These are phyloP conservation scores for Hygrocybe coccinea DNA, from an alignment of 768 basidiomycete species.

Conservation along the genomic window DNA sequence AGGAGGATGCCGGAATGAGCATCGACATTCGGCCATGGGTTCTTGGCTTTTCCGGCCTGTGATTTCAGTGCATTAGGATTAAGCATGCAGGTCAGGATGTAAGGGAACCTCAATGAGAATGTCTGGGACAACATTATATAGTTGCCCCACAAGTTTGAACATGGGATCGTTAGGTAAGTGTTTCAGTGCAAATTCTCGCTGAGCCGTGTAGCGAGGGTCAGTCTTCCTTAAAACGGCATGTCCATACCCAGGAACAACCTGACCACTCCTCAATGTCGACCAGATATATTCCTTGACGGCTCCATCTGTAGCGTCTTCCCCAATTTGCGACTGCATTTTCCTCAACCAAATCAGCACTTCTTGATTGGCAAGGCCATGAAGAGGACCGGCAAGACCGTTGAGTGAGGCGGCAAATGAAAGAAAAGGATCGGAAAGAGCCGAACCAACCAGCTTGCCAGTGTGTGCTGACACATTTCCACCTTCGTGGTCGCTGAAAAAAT, in stretches of 20 bases:
- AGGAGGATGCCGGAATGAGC: slow-evolving; percentile 91
- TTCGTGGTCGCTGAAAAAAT: slow-evolving; percentile 79
- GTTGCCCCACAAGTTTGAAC: slow-evolving; percentile 91
- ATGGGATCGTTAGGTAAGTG: slow-evolving; percentile 82
- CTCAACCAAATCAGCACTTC: slow-evolving; percentile 93
- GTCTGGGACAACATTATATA: slow-evolving; percentile 82
- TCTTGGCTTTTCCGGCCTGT: slow-evolving; percentile 87
- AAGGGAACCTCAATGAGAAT: slow-evolving; percentile 37
- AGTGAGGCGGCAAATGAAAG: slow-evolving; percentile 87
- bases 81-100: slow-evolving; percentile 38
- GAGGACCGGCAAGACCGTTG: slow-evolving; percentile 94
- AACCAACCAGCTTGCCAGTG: slow-evolving; percentile 88
- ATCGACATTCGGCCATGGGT: slow-evolving; percentile 96
- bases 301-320: slow-evolving; percentile 79
- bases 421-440: slow-evolving; percentile 97
- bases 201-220: too few species aligned
- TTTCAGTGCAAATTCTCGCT: slow-evolving; percentile 78
- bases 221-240: too few species aligned
- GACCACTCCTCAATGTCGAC: slow-evolving; percentile 87
- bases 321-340: slow-evolving; percentile 89
- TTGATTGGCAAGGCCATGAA: slow-evolving; percentile 96
- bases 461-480: slow-evolving; percentile 98
- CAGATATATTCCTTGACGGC: slow-evolving; percentile 92
- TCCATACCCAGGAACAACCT: slow-evolving; percentile 72
- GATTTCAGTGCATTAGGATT: slow-evolving; percentile 16